Evolutionary conservation across 495 filamentous ascomycete genomes (phyloP).

Genomic region (Podospora conica): DNA sequence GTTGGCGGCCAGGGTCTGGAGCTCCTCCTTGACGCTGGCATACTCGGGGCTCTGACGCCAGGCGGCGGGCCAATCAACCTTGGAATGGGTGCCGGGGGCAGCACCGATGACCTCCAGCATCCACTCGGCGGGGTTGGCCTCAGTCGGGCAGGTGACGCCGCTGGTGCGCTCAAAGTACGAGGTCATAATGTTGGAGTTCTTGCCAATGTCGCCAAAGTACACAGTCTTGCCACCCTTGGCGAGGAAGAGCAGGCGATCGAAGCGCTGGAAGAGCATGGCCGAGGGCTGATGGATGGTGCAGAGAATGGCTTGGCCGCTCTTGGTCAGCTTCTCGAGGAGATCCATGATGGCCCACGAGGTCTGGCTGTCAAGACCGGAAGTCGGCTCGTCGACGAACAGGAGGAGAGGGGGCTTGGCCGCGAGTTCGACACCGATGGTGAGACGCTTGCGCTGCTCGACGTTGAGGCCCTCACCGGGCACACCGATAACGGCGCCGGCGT

Average conservation of each 20-base stretch:
- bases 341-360: constrained; percentile 80
- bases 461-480: constrained; percentile 85
- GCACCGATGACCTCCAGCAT: constrained; percentile 94
- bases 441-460: constrained; percentile 82
- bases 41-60: constrained; percentile 78
- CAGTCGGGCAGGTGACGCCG: constrained; percentile 61
- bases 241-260: constrained; percentile 82
- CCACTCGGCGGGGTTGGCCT: constrained; percentile 92
- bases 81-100: constrained; percentile 69
- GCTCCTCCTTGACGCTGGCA: constrained; percentile 57
- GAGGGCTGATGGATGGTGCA: constrained; percentile 94
- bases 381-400: constrained; percentile 87
- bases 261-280: constrained; percentile 83
- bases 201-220: constrained; percentile 86
- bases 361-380: constrained; percentile 77
- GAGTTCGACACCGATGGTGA: constrained; percentile 89
- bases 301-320: constrained; percentile 78
- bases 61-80: constrained; percentile 74
- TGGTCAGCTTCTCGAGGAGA: constrained; percentile 73
- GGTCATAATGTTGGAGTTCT: constrained; percentile 65
- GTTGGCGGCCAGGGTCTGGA: constrained; percentile 59
- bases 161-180: constrained; percentile 80
- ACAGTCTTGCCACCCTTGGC: constrained; percentile 76
- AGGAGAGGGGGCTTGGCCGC: constrained; percentile 85
- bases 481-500: constrained; percentile 82